Conservation (phyloP, 495 filamentous ascomycete species). For the Aspergillus heteromorphus region DNA sequence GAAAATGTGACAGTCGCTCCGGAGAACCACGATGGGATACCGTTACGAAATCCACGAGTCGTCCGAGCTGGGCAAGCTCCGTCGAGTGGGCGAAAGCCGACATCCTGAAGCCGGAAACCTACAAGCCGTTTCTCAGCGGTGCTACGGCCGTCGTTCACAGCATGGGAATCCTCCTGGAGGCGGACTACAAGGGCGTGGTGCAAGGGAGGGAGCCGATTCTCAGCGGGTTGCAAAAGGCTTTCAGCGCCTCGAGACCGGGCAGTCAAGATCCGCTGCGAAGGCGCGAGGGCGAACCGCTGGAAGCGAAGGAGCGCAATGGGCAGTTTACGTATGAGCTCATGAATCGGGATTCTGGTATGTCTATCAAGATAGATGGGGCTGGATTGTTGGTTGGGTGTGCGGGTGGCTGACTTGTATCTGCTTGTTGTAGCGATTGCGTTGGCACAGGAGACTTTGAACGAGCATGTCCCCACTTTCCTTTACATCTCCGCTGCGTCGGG, state of each 20-base stretch:
- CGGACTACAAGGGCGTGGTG: constrained; percentile 93
- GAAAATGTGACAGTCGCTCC: constrained; percentile 63
- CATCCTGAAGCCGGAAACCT: constrained; percentile 74
- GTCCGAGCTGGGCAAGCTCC: constrained; percentile 73
- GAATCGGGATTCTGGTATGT: constrained; percentile 78
- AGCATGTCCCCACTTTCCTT: constrained; percentile 63
- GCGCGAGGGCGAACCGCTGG: constrained; percentile 51
- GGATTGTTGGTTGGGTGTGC: neutral
- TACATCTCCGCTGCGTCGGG: constrained; percentile 87
- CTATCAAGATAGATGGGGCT: neutral
- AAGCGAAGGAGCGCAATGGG: constrained; percentile 58
- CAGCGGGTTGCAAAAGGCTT: constrained; percentile 69
- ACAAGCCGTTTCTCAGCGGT: constrained; percentile 61
- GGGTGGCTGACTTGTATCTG: constrained; percentile 14
- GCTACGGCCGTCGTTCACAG: constrained; percentile 85
- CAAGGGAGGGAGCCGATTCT: constrained; percentile 73
- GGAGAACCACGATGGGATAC: constrained; percentile 80
- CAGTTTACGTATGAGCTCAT: constrained; percentile 96
- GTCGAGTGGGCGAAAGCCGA: constrained; percentile 86
- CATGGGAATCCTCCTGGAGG: constrained; percentile 95
- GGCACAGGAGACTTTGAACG: constrained; percentile 68
- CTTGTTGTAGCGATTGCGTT: constrained; percentile 56
- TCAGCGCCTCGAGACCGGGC: constrained; percentile 58
- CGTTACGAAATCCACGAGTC: constrained; percentile 63
- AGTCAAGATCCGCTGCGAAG: constrained; percentile 62